phyloP scores from a whole-genome alignment of 75 land plant species.

The Picea glauca region DNA sequence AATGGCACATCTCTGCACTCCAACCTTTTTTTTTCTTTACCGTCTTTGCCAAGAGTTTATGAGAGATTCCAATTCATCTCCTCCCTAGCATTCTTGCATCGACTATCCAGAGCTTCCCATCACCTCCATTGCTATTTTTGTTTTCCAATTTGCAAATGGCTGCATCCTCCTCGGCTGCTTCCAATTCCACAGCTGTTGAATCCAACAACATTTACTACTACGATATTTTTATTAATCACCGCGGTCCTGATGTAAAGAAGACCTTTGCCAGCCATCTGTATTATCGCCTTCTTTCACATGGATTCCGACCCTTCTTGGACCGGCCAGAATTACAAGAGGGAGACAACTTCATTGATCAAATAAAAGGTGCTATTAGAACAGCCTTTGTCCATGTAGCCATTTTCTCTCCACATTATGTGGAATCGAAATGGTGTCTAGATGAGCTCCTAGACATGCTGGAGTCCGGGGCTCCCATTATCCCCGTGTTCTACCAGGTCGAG shows the following conservation, averaged over 20 bases:
- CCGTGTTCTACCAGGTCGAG: neutral
- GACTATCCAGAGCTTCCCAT: no score
- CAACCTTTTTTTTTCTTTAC: no score
- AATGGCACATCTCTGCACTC: no score
- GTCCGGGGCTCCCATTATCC: neutral
- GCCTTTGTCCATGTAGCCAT: neutral
- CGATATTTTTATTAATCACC: neutral
- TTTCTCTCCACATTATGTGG: neutral
- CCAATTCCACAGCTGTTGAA: no score
- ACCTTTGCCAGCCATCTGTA: neutral
- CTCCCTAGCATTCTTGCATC: no score
- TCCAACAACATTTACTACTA: neutral
- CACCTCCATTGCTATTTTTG: no score
- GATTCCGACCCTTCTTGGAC: neutral
- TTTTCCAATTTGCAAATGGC: no score
- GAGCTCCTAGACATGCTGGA: neutral
- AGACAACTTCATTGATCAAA: neutral
- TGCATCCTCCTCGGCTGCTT: no score
- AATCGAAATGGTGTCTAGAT: neutral
- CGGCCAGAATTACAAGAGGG: neutral
- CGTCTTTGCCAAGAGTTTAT: no score
- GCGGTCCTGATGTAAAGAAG: neutral
- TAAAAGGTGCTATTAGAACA: neutral
- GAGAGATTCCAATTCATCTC: no score
- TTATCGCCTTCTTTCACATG: neutral